Evolutionary conservation across 1,139 yeast species (phyloP).

Genomic region (Petasospora rhodanensis): DNA sequence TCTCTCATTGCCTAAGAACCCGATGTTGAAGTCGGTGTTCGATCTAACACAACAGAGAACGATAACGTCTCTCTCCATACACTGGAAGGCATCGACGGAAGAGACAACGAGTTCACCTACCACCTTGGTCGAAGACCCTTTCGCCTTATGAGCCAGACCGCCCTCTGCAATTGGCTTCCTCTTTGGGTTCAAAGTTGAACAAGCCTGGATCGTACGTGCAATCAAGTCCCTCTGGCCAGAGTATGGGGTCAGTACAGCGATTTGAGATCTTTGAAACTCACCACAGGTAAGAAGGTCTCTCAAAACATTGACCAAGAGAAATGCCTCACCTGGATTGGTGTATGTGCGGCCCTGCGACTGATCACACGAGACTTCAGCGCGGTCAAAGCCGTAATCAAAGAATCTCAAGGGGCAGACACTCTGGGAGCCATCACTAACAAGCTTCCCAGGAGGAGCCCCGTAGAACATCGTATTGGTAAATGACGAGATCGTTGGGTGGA

Average conservation of each 20-base stretch:
- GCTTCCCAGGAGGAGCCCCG: no score
- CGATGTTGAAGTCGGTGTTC: conserved; percentile 44
- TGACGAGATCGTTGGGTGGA: no score
- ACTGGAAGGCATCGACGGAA: conserved; percentile 63
- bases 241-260: conserved; percentile 68
- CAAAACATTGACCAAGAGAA: conserved; percentile 41
- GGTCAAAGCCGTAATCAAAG: no score
- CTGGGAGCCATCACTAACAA: no score
- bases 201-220: conserved; percentile 44
- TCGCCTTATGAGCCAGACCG: no score
- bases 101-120: conserved; percentile 64
- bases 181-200: conserved; percentile 36
- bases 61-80: conserved; percentile 55
- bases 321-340: conserved; percentile 48
- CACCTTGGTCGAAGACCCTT: conserved; percentile 53
- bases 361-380: no score
- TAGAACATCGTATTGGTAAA: no score
- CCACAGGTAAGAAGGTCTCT: conserved; percentile 49
- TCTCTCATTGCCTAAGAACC: conserved; percentile 53
- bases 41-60: conserved; percentile 59
- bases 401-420: no score
- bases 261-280: conserved; percentile 42
- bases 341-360: conserved; percentile 53
- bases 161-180: conserved; percentile 42
- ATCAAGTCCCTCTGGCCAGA: conserved; percentile 66